phyloP scores from a whole-genome alignment of 164 flowering plant species.

The Vitis vinifera region ASM3070453v1 NC_081812.1:18044501-18045000 shows the following conservation, averaged over 20 bases:
- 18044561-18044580: slow-evolving; percentile 19
- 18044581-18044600: slow-evolving; percentile 7
- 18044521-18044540: slow-evolving; percentile 29
- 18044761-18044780: slow-evolving; percentile 1
- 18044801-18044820: slow-evolving; percentile 77
- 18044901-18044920: slow-evolving; percentile 46
- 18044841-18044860: slow-evolving; percentile 90
- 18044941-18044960: slow-evolving; percentile 52
- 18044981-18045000: slow-evolving; percentile 98
- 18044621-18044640: slow-evolving; percentile 15
- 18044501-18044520: slow-evolving; percentile 28
- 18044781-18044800: slow-evolving; percentile 14
- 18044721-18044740: slow-evolving; percentile 12
- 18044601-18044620: background rate
- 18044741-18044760: slow-evolving; percentile 7
- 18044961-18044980: slow-evolving; percentile 82
- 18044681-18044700: slow-evolving; percentile 3
- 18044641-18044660: slow-evolving; percentile 2
- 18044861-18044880: slow-evolving; percentile 98
- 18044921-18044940: slow-evolving; percentile 77
- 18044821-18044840: slow-evolving; percentile 90
- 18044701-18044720: slow-evolving; percentile 19
- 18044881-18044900: slow-evolving; percentile 79
- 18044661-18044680: slow-evolving; percentile 7
- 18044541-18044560: slow-evolving; percentile 1